Base-by-base conservation (phyloP, 192 early-diverging fungal species). In the Lobosporangium transversale region DNA sequence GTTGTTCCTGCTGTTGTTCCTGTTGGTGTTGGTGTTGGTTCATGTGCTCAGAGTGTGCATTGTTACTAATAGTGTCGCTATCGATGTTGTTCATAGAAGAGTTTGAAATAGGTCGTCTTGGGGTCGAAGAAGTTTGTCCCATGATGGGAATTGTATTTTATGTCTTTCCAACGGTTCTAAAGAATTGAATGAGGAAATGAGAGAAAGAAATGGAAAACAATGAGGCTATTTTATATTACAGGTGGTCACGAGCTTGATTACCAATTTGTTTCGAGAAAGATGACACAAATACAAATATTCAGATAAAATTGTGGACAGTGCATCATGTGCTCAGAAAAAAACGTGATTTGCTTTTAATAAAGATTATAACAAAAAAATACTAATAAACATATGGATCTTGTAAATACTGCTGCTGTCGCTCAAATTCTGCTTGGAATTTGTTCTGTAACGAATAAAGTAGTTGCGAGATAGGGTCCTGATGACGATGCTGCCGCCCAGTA, bases 401-500 rank as follows among this genome's bases (percentile, higher is more conserved):
- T 12, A 76, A 20, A 23, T 62, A 31, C 14, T 76, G 52, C 40
- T 67, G 73, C 54, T 76, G 73, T 8, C 73, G 57, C 21, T 76
- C 43, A 31, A 51, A 76, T 29, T 76, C 73, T 10, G 73, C 58
- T 30, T 43, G 30, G 53, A 67, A 76, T 37, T 62, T 76, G n/a
- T 27, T 18, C 48, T 76, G 73, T 17, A 67, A 8, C 15, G 44
- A 56, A 31, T 36, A 24, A 17, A 76, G 43, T 6, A 42, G 23
- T 3, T 56, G 32, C 4, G 73, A 76, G 26, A 76, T 76, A 7
- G 73, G 73, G 37, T 76, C 73, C 20, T 62, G 59, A n/a, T 56
- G 64, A 21, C 44, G 30, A 44, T 52, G 29, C 27, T 33, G 59
- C 18, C 10, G 24, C 24, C 49, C 47, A 15, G 26, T 40, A 36